Evolutionary conservation across 176 grass and related monocot genomes (phyloP).

Genomic region (Sorghum bicolor): DNA sequence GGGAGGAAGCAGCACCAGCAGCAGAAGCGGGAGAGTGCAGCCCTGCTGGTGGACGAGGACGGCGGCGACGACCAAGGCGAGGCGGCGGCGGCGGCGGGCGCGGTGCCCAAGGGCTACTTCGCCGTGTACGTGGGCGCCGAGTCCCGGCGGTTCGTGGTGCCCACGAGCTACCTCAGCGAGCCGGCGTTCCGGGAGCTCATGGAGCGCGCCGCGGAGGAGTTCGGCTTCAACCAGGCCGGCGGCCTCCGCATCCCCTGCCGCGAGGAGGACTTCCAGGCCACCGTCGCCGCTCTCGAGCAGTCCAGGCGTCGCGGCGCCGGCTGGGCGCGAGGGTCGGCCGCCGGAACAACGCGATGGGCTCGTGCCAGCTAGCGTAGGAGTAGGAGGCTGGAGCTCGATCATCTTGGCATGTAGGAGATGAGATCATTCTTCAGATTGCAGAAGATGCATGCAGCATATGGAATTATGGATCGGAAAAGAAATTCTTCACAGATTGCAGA

Average conservation of each 20-base stretch:
- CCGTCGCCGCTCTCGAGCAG: constrained; percentile 3
- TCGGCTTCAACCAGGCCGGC: constrained; percentile 47
- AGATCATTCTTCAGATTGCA: neutral
- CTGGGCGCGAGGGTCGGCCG: neutral
- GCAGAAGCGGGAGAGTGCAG: neutral
- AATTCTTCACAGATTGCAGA: neutral
- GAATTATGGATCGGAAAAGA: too few relatives aligned
- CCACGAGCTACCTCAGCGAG: constrained; percentile 40
- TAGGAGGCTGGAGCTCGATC: too few relatives aligned
- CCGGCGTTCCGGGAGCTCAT: constrained; percentile 43
- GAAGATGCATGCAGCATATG: neutral
- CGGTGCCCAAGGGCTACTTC: constrained; percentile 51
- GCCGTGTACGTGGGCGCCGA: constrained; percentile 61
- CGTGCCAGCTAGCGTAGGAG: neutral
- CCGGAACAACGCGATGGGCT: neutral
- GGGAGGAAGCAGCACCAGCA: neutral
- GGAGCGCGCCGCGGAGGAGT: constrained; percentile 61
- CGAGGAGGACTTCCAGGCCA: constrained; percentile 48
- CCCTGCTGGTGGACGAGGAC: neutral
- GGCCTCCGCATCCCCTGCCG: constrained; percentile 45
- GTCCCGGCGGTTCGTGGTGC: constrained; percentile 50
- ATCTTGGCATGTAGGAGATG: neutral
- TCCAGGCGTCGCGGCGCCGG: neutral
- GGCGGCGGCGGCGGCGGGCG: neutral
- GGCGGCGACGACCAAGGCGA: neutral